Evolutionary conservation across 2,329 filamentous ascomycete species (phyloP).

Genomic region (Cercospora beticola): DNA sequence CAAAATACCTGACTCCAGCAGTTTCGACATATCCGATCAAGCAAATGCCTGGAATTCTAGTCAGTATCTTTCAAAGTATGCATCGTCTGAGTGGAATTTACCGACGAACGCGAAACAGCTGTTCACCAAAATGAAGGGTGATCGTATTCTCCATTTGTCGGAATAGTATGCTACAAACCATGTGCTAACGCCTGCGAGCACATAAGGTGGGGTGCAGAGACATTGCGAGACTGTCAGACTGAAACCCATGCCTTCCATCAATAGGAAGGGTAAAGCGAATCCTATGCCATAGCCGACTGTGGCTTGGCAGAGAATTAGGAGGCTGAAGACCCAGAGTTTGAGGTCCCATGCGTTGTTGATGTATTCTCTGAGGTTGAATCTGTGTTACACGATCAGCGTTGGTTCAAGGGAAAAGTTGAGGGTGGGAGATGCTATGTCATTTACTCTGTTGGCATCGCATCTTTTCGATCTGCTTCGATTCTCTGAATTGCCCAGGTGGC

Average conservation of each 20-base stretch:
- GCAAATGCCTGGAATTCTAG: slow-evolving; percentile 46
- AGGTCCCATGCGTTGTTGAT: slow-evolving; percentile 8
- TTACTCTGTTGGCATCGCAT: slow-evolving; percentile 14
- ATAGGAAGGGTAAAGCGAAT: slow-evolving; percentile 16
- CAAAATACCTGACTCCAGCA: slow-evolving; percentile 32
- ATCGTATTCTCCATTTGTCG: slow-evolving; percentile 30
- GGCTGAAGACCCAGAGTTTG: slow-evolving; percentile 14
- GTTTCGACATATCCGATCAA: slow-evolving; percentile 31
- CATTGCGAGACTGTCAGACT: slow-evolving; percentile 45
- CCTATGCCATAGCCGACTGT: slow-evolving; percentile 14
- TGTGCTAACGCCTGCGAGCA: slow-evolving; percentile 29
- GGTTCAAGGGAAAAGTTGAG: background rate
- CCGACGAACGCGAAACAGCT: slow-evolving; percentile 42
- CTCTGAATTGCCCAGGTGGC: slow-evolving; percentile 15
- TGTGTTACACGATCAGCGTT: background rate
- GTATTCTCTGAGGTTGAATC: slow-evolving; percentile 8
- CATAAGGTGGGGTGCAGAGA: slow-evolving; percentile 49
- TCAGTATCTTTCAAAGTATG: background rate
- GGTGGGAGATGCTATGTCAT: background rate
- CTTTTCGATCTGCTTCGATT: slow-evolving; percentile 15
- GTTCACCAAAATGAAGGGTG: slow-evolving; percentile 29
- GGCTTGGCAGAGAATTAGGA: background rate
- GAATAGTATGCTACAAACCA: slow-evolving; percentile 29
- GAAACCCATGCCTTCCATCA: slow-evolving; percentile 40
- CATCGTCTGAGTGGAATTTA: slow-evolving; percentile 49